Percentiles rank a stretch among this genome's conserved stretches.
These are phyloP conservation scores for Mucor velutinosus DNA, from an alignment of 371 early-diverging fungal species.

Conservation along the genomic window DNA sequence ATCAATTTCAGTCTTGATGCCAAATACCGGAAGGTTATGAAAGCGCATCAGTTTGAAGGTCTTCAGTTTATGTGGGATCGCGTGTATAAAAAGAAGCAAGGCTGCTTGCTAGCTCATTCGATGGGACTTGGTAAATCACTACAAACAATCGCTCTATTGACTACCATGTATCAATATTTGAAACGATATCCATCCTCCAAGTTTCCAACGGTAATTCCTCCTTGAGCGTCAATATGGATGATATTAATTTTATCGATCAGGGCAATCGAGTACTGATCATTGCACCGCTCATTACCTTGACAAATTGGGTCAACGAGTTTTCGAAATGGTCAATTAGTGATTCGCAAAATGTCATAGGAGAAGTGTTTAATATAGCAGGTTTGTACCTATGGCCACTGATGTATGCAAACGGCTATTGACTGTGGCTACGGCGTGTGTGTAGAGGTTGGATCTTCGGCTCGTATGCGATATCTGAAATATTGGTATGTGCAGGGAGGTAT, in stretches of 20 bases:
- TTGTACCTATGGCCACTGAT: background rate
- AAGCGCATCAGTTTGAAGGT: constrained; percentile 75
- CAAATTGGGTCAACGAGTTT: constrained; percentile 82
- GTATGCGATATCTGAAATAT: constrained; percentile 29
- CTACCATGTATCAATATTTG: constrained; percentile 60
- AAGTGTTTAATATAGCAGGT: constrained; percentile 38
- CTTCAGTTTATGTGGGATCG: constrained; percentile 81
- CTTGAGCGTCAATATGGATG: background rate
- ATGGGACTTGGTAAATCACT: constrained; percentile 89
- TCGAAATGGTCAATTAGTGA: constrained; percentile 62
- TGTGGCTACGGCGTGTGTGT: background rate
- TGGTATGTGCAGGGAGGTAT: constrained; percentile 70
- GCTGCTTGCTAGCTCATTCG: constrained; percentile 87
- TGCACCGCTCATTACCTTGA: constrained; percentile 73
- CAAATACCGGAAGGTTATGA: constrained; percentile 34
- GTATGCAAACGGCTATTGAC: background rate
- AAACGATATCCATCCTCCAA: constrained; percentile 26
- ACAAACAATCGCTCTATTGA: constrained; percentile 76
- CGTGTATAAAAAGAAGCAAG: constrained; percentile 64
- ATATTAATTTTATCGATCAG: constrained; percentile 22
- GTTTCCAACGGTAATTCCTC: constrained; percentile 41
- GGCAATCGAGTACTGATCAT: constrained; percentile 75
- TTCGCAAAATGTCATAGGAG: constrained; percentile 23
- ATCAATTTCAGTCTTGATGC: background rate
- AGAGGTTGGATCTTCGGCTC: background rate